Evolutionary conservation across 139 green algal genomes (phyloP), one percentile per base, ranked within the genome.

Genomic region (Closterium sp.): DNA sequence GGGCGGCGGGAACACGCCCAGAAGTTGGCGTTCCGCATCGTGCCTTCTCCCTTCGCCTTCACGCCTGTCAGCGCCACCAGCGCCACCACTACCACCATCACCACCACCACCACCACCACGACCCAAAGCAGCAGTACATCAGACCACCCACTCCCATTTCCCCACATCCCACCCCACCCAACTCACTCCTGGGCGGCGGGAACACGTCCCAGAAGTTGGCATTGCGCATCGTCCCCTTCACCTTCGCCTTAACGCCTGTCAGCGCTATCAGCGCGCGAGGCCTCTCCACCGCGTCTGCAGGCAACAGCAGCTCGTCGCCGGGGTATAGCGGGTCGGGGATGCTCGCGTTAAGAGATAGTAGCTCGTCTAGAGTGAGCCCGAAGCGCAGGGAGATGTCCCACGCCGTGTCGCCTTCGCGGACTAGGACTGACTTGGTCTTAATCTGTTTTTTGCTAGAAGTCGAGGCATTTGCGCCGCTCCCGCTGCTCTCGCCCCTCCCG

Each of bases 371-470:
- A 28, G 90, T 93, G 4, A 94, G 22, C n/a, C 92, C 92, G 31
- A 94, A 94, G 50, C 90, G 62, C 30, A 62, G 32, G 19, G 92
- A 70, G 70, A 94, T 94, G 50, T 91, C 92, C 89, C 89, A 94
- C 22, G 89, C 86, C 24, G 86, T 94, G 90, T 94, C 92, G 13
- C 92, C 92, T 10, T 91, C 31, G 22, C 91, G 62, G 11, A 94
- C 89, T 85, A 38, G 9, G 17, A 94, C 85, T 31, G 34, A 28
- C 32, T 94, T 93, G 31, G 91, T 93, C 29, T 91, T 93, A 30
- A 88, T 91, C 31, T 88, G 4, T 0, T n/a, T 29, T 13, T 91
- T 38, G 22, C 34, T n/a, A 11, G 11, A 88, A 30, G 31, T 29
- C 0, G 89, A 22, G n/a, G 34, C 86, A 28, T 31, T 31, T 21